Evolutionary conservation across 768 basidiomycete species (phyloP).

Genomic region (Pseudohyphozyma bogoriensis): DNA sequence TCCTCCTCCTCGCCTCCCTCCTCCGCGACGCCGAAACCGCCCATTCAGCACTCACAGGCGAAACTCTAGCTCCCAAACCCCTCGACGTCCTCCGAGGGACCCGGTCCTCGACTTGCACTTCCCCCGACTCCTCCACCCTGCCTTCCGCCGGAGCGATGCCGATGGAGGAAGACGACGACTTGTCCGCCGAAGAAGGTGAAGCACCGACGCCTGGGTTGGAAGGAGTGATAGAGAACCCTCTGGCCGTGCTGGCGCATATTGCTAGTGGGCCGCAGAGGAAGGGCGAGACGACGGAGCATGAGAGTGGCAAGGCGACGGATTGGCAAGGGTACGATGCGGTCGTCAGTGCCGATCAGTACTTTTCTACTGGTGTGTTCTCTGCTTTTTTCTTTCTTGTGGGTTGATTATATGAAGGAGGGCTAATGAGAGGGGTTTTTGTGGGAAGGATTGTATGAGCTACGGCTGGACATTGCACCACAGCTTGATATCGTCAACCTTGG

Average conservation of each 20-base stretch:
- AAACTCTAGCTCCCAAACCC: too few relatives aligned
- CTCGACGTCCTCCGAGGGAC: too few relatives aligned
- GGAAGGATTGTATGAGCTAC: conserved; percentile 12
- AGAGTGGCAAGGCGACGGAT: not conserved
- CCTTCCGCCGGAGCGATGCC: too few relatives aligned
- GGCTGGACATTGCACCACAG: conserved; percentile 8
- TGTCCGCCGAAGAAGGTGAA: too few relatives aligned
- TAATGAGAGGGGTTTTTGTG: not conserved
- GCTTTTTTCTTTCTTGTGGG: too few relatives aligned
- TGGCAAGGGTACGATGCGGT: not conserved
- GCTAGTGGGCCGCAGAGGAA: not conserved
- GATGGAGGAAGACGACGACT: not conserved
- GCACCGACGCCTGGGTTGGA: too few relatives aligned
- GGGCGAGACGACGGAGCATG: not conserved
- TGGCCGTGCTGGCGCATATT: not conserved
- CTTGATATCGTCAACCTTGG: conserved; percentile 19
- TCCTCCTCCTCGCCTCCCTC: too few relatives aligned
- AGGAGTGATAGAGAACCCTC: not conserved
- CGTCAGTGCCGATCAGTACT: not conserved
- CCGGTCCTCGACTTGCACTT: too few relatives aligned
- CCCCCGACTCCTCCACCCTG: too few relatives aligned
- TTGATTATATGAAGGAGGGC: not conserved
- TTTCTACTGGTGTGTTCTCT: not conserved
- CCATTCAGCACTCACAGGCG: too few relatives aligned
- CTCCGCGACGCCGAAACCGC: too few relatives aligned